Evolutionary conservation across 164 flowering plant genomes (phyloP).

Genomic region (Macadamia tetraphylla): DNA sequence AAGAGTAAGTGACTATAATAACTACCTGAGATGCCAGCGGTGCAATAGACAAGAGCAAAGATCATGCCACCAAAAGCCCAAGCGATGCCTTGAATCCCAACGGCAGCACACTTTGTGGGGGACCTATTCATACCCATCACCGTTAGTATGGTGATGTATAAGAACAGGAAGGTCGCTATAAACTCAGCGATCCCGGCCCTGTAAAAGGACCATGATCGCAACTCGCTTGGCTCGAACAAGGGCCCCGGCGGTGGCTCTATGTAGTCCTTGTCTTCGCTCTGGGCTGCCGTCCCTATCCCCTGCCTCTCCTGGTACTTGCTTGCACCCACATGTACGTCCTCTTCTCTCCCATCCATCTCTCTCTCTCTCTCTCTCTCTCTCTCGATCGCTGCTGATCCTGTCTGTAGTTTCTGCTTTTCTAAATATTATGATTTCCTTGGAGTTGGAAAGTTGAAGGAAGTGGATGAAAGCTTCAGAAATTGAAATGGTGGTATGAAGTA

Average conservation of each 20-base stretch:
- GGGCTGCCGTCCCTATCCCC: slow-evolving; percentile 8
- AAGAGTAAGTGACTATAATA: too few species aligned
- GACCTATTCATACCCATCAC: slow-evolving; percentile 47
- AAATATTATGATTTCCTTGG: too few species aligned
- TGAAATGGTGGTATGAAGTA: too few species aligned
- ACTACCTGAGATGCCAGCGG: slow-evolving; percentile 67
- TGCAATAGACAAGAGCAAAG: slow-evolving; percentile 67
- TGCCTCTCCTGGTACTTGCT: slow-evolving; percentile 61
- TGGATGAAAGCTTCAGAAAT: too few species aligned
- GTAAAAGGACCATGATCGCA: slow-evolving; percentile 55
- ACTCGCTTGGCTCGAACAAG: slow-evolving; percentile 47
- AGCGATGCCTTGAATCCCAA: slow-evolving; percentile 61
- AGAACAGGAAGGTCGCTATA: slow-evolving; percentile 54
- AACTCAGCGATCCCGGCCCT: slow-evolving; percentile 64
- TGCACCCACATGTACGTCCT: slow-evolving; percentile 57
- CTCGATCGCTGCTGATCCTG: too few species aligned
- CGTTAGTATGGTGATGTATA: slow-evolving; percentile 53
- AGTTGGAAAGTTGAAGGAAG: too few species aligned
- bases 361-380: slow-evolving; percentile 1
- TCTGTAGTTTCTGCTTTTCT: too few species aligned
- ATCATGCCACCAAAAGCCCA: slow-evolving; percentile 75
- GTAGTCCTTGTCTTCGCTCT: slow-evolving; percentile 60
- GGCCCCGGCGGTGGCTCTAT: slow-evolving; percentile 63
- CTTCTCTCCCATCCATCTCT: slow-evolving; percentile 49
- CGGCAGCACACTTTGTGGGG: slow-evolving; percentile 41